phyloP scores from a whole-genome alignment of 2,329 filamentous ascomycete species.

The Fusarium tjaetaba region DNA sequence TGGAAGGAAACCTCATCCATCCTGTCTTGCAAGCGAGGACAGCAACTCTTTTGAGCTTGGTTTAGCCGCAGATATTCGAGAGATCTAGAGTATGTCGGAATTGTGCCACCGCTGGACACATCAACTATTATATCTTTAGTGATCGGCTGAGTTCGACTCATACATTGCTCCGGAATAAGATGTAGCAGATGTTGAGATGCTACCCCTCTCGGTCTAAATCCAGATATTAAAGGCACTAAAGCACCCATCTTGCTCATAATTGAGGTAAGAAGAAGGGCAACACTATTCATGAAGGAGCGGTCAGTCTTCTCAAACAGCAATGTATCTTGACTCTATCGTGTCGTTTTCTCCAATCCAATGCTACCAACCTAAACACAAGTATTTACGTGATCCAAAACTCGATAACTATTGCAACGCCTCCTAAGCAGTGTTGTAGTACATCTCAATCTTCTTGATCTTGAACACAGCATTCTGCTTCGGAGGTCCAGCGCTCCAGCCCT shows the following conservation, averaged over 20 bases:
- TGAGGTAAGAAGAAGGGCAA: fast-evolving
- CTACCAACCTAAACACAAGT: fast-evolving
- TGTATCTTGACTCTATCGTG: not conserved
- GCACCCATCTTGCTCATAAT: fast-evolving
- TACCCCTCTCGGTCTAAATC: fast-evolving
- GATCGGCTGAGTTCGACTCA: fast-evolving
- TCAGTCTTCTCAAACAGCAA: fast-evolving
- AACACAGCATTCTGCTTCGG: constrained; percentile 43
- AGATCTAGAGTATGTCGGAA: fast-evolving
- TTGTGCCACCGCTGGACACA: fast-evolving
- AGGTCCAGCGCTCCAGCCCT: constrained; percentile 45
- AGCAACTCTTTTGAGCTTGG: too few relatives aligned
- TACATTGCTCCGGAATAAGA: fast-evolving
- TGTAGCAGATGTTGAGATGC: fast-evolving
- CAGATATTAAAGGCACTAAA: fast-evolving
- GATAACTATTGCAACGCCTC: fast-evolving
- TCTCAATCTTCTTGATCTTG: constrained; percentile 44
- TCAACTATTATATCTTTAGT: fast-evolving
- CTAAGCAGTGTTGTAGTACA: constrained; percentile 47
- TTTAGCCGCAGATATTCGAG: too few relatives aligned
- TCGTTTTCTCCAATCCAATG: not conserved
- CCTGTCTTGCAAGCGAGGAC: fast-evolving
- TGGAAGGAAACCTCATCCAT: fast-evolving
- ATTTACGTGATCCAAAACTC: fast-evolving
- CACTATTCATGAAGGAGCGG: too few relatives aligned